These are phyloP conservation scores for Sordariomycetes sp. DNA, from an alignment of 2,329 filamentous ascomycete genomes.

Conservation along the genomic window DNA sequence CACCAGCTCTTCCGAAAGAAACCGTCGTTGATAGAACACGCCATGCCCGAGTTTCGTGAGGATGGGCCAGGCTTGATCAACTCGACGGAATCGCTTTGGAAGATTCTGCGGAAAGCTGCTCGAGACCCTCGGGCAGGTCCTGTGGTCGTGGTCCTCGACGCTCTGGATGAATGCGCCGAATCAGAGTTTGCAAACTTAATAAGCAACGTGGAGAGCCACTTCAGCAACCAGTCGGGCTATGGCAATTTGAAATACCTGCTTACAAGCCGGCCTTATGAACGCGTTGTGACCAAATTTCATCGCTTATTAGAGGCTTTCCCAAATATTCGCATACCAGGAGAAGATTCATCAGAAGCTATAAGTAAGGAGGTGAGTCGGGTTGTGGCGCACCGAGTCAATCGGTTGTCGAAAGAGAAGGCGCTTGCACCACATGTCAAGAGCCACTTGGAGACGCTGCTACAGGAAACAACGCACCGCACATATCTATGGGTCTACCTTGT, in stretches of 20 bases:
- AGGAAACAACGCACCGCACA: slow-evolving; percentile 16
- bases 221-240: neutral
- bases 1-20: slow-evolving; percentile 26
- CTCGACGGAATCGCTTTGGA: slow-evolving; percentile 18
- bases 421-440: slow-evolving; percentile 8
- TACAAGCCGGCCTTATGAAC: slow-evolving; percentile 22
- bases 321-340: slow-evolving; percentile 22
- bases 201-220: slow-evolving; percentile 3
- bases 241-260: slow-evolving; percentile 21
- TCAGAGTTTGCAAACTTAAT: slow-evolving; percentile 13
- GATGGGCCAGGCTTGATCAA: slow-evolving; percentile 16
- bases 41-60: slow-evolving; percentile 12
- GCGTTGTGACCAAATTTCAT: slow-evolving; percentile 15
- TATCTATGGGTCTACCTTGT: slow-evolving; percentile 28
- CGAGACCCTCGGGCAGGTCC: slow-evolving; percentile 15
- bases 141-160: slow-evolving; percentile 26
- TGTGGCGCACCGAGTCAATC: slow-evolving; percentile 16
- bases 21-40: slow-evolving; percentile 20
- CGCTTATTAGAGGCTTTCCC: slow-evolving; percentile 11
- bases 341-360: slow-evolving; percentile 23
- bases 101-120: slow-evolving; percentile 16
- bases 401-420: slow-evolving; percentile 8
- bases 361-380: slow-evolving; percentile 23
- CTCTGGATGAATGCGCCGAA: slow-evolving; percentile 25
- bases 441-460: slow-evolving; percentile 10